Conservation (phyloP, 2,329 filamentous ascomycete species). For the Fonsecaea monophora region DNA sequence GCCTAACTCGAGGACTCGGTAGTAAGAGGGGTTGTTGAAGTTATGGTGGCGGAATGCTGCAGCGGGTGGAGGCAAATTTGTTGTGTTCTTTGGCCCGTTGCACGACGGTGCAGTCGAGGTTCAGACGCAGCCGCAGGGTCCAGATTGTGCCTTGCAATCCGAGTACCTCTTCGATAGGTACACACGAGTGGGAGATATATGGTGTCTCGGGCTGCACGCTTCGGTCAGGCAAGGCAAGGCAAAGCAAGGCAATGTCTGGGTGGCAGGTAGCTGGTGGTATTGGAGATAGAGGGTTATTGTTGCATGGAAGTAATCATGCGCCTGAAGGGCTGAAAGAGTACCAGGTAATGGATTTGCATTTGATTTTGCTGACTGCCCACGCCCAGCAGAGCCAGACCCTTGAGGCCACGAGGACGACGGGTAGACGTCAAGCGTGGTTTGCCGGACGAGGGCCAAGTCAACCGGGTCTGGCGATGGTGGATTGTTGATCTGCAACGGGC, state of each 20-base stretch:
- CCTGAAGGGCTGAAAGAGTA: not conserved
- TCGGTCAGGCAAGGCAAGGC: not conserved
- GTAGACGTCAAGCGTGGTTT: conserved; percentile 30
- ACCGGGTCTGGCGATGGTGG: conserved; percentile 15
- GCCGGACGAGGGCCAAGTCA: conserved; percentile 15
- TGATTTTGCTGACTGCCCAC: conserved; percentile 3
- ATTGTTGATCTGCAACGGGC: conserved; percentile 35
- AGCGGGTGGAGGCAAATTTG: conserved; percentile 10
- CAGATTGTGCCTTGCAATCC: conserved; percentile 18
- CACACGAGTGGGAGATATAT: not conserved
- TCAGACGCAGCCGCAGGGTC: conserved; percentile 1
- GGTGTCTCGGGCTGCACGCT: not conserved
- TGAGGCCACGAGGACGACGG: conserved; percentile 25
- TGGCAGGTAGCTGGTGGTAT: not conserved
- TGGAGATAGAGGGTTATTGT: not conserved
- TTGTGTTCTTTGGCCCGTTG: conserved; percentile 14
- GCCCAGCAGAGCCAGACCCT: conserved; percentile 13
- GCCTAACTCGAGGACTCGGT: not conserved
- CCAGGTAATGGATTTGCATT: not conserved
- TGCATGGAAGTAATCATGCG: not conserved
- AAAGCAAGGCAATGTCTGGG: not conserved
- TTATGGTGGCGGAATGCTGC: conserved; percentile 10
- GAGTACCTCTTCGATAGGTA: not conserved
- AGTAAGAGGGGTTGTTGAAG: conserved; percentile 7
- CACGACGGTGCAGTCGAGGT: conserved; percentile 26